Conservation (phyloP, 1,139 yeast species). For the Ogataea hybrid region DNA sequence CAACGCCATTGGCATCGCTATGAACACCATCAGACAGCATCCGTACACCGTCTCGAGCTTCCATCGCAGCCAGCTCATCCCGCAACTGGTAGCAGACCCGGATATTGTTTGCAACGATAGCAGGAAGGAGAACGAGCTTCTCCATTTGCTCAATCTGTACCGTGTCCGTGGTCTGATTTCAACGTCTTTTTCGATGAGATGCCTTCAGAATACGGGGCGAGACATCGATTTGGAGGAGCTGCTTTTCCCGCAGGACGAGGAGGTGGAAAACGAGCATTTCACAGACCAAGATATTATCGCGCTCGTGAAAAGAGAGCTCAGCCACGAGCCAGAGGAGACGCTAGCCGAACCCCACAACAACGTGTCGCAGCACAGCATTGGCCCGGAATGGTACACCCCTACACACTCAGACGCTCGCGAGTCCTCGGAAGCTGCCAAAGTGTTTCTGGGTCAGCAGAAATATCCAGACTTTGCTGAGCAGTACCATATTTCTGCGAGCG, state of each 20-base stretch:
- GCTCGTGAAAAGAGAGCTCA: constrained; percentile 27
- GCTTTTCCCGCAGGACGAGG: constrained; percentile 35
- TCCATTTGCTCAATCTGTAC: constrained; percentile 12
- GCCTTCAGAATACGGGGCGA: constrained; percentile 5
- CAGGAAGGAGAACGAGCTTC: constrained; percentile 15
- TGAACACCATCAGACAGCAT: neutral
- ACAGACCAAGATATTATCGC: constrained; percentile 33
- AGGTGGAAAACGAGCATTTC: constrained; percentile 28
- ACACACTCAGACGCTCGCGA: constrained; percentile 8
- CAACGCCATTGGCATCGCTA: neutral
- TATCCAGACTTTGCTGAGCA: constrained; percentile 20
- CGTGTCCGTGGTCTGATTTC: constrained; percentile 10
- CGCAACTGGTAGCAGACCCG: neutral
- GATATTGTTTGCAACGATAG: neutral
- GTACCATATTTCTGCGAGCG: constrained; percentile 15
- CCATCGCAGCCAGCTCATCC: neutral
- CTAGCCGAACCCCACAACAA: neutral
- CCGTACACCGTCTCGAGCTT: neutral
- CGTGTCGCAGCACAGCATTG: neutral
- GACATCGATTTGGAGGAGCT: constrained; percentile 26
- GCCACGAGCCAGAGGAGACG: neutral
- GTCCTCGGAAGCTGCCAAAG: constrained; percentile 7
- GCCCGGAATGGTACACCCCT: neutral
- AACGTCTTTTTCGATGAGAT: constrained; percentile 3
- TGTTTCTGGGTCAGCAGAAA: constrained; percentile 1